phyloP scores from a whole-genome alignment of 495 filamentous ascomycete species.

The Glarea lozoyensis region DNA sequence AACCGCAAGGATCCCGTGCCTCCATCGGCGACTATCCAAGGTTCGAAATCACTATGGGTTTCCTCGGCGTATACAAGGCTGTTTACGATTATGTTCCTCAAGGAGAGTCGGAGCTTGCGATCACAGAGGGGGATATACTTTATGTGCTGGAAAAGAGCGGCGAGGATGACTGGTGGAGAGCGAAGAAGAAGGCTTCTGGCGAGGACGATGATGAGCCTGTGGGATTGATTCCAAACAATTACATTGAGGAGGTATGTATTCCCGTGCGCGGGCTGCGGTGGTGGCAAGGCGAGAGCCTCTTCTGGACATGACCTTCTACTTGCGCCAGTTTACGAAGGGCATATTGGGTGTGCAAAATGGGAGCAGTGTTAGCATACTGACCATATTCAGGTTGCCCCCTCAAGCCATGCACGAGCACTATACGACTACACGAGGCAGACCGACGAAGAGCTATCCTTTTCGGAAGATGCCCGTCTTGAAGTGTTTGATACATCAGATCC shows the following conservation, averaged over 20 bases:
- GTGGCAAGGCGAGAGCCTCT: no score
- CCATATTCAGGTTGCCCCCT: slow-evolving; percentile 70
- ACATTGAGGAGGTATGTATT: slow-evolving; percentile 81
- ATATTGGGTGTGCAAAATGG: no score
- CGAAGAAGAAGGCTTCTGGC: slow-evolving; percentile 86
- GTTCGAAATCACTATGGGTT: slow-evolving; percentile 59
- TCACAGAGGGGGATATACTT: slow-evolving; percentile 83
- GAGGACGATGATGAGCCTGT: slow-evolving; percentile 94
- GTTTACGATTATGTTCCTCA: slow-evolving; percentile 92
- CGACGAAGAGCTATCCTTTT: slow-evolving; percentile 94
- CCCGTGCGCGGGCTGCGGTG: not conserved
- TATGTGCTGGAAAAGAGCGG: slow-evolving; percentile 84
- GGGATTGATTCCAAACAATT: slow-evolving; percentile 90
- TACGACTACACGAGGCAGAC: slow-evolving; percentile 97
- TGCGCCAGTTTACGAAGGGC: no score
- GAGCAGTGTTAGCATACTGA: no score
- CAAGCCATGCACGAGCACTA: slow-evolving; percentile 68
- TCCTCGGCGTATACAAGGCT: slow-evolving; percentile 86
- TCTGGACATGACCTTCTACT: no score
- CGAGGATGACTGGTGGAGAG: slow-evolving; percentile 97
- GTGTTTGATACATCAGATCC: slow-evolving; percentile 90
- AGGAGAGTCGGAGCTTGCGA: slow-evolving; percentile 75
- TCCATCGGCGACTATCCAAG: no score
- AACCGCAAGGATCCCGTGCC: slow-evolving; percentile 2
- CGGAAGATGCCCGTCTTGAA: slow-evolving; percentile 73